These are phyloP conservation scores for Solanum chiquidenum DNA, from an alignment of 257 asterid species.

Conservation along the genomic window DNA sequence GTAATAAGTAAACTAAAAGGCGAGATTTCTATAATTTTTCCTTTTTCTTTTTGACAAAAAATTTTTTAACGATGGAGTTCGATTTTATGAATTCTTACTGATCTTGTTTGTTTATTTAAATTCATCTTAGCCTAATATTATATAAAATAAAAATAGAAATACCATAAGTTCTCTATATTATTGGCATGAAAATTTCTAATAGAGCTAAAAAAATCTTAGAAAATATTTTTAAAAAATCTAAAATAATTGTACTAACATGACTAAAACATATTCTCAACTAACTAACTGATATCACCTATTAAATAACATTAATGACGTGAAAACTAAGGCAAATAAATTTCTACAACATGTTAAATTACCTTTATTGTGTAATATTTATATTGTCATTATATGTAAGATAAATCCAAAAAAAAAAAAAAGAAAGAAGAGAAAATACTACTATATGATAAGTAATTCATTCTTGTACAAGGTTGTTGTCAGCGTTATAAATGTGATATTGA, in stretches of 20 bases:
- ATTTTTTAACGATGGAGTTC: neutral
- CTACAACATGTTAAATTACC: neutral
- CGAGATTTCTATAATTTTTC: too few species aligned
- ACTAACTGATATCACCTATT: neutral
- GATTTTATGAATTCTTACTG: neutral
- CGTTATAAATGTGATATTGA: neutral
- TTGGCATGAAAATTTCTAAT: neutral
- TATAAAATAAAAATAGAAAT: too few species aligned
- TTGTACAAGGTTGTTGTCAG: neutral
- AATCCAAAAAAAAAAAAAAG: neutral
- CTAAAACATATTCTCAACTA: neutral
- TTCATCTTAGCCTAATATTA: too few species aligned
- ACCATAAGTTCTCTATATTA: neutral
- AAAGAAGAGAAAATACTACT: neutral
- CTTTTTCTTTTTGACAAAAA: neutral
- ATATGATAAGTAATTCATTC: neutral
- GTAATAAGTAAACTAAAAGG: too few species aligned
- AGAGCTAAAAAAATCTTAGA: neutral
- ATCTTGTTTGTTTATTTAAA: neutral
- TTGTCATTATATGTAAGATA: neutral
- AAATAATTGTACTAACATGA: neutral
- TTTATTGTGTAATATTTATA: neutral
- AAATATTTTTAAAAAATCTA: neutral
- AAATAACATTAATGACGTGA: neutral
- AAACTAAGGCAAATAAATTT: neutral